Evolutionary conservation across 495 filamentous ascomycete genomes (phyloP), one percentile per base, ranked within the genome.

Genomic region (Xylaria telfairii): DNA sequence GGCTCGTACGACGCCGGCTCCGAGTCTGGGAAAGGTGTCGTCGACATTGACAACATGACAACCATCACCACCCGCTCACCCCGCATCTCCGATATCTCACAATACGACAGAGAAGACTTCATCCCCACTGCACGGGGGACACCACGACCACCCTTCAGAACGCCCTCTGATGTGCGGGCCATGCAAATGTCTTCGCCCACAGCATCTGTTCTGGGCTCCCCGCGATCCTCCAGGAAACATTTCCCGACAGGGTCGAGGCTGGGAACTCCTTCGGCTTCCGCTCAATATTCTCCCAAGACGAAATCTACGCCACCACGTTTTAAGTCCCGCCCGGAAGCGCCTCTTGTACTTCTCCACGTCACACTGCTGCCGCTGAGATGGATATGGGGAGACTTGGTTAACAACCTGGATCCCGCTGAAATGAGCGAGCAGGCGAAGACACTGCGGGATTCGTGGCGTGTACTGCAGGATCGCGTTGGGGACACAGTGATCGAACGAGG

Each of bases 271-370:
- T 82, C 68, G 19, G 78, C 77, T 4, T 77, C 78, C 21, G 81
- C 74, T 28, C 88, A 86, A 71, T 88, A 82, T 49, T 89, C 83
- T 49, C 81, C 81, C 24, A 91, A 89, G 80, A 90, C 86, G 65
- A 90, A 88, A 73, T 87, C 85, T 64, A 89, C 84, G 28, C 87
- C 83, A 15, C 78, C 80, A 21, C 79, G 81, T 21, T 85, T 87
- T 68, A 86, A 80, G 81, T 75, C 63, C 70, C 81, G 80, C 71
- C 80, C 85, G 77, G 83, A 87, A 47, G 79, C 74, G 30, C 95
- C 95, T 2, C 88, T 98, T 9, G 92, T 97, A 5, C 85, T 98
- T 9, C 85, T 98, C 1, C 95, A 98, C 73, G 92, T 95, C 64
- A 97, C 92, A 0, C 79, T 97, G 2, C 86, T 97, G 2, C 90